Base-by-base conservation (phyloP, 2,329 filamentous ascomycete genomes). In the Nannizzia gypsea region DNA sequence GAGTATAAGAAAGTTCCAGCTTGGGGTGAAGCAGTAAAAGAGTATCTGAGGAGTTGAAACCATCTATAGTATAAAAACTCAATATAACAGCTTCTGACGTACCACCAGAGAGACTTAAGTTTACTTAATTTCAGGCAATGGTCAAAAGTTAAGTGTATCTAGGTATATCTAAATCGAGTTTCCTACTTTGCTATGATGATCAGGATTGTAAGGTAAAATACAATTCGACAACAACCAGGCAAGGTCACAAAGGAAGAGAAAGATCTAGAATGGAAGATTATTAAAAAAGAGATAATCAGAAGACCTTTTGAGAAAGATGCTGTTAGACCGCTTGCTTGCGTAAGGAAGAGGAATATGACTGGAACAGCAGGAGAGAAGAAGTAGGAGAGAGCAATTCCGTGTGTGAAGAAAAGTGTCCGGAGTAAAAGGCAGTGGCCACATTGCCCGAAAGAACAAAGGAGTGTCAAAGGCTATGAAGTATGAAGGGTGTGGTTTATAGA, bases 1-100 rank as follows among this genome's bases (percentile, higher is more conserved):
- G 74, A 77, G 54, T 86, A 87, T 67, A 87, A 86, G 70, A 71
- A 78, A 31, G 76, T 76, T 6, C 73, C 78, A 15, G 74, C 81
- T 0, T 85, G 82, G 82, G 81, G 78, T 8, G 74, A 80, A 46
- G 78, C 77, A 59, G 78, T 83, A 11, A 78, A 77, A 67, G 72
- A 71, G 55, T 84, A 76, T 71, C 65, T 84, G 62, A 73, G 72
- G 48, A 64, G 65, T 63, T 63, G 34, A 56, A 56, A 6, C 20
- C 1, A 13, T 15, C 40, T 44, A 44, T 15, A 44, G n/a, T 11
- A 36, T 1, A 36, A 11, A 36, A 11, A 3, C 31, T 36, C 31
- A 36, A 36, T 36, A 36, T 36, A 36, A 36, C 13, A 36, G 9
- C 11, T 11, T 11, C 31, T 34, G n/a, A n/a, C n/a, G n/a, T n/a